These are phyloP conservation scores for Prillingera fragicola DNA, from an alignment of 1,284 basidiomycete species.

Conservation along the genomic window DNA sequence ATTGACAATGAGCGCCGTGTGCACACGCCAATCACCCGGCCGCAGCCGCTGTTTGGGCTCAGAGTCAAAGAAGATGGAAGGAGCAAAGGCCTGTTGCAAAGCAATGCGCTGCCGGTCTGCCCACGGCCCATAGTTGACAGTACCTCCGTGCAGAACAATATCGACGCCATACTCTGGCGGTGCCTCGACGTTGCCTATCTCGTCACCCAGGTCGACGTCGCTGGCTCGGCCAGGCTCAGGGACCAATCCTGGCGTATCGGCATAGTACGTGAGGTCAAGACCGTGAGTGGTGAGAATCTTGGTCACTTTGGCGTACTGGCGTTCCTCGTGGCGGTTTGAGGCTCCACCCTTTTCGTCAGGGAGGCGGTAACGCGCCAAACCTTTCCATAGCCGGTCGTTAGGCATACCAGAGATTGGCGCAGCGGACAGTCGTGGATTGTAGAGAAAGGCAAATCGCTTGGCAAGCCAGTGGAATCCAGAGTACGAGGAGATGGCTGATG, in stretches of 20 bases:
- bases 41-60: constrained; percentile 56
- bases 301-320: constrained; percentile 80
- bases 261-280: constrained; percentile 75
- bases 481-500: constrained; percentile 35
- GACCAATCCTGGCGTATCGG: constrained; percentile 56
- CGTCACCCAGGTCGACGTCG: constrained; percentile 52
- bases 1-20: constrained; percentile 71
- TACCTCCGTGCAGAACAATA: constrained; percentile 66
- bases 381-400: constrained; percentile 46
- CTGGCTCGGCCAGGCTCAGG: constrained; percentile 43
- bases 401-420: constrained; percentile 37
- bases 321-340: constrained; percentile 27
- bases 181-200: constrained; percentile 77
- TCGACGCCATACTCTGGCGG: constrained; percentile 91
- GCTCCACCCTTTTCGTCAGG: constrained; percentile 19
- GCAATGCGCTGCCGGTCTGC: constrained; percentile 78
- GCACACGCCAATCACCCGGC: constrained; percentile 73
- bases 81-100: constrained; percentile 75
- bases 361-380: constrained; percentile 49
- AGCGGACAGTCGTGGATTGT: constrained; percentile 34
- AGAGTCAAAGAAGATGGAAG: constrained; percentile 64
- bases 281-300: constrained; percentile 69
- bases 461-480: constrained; percentile 38
- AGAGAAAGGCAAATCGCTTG: constrained; percentile 34
- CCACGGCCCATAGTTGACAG: constrained; percentile 85